phyloP scores from a whole-genome alignment of 1,284 basidiomycete genomes.

The Cronartium ribicola region DNA sequence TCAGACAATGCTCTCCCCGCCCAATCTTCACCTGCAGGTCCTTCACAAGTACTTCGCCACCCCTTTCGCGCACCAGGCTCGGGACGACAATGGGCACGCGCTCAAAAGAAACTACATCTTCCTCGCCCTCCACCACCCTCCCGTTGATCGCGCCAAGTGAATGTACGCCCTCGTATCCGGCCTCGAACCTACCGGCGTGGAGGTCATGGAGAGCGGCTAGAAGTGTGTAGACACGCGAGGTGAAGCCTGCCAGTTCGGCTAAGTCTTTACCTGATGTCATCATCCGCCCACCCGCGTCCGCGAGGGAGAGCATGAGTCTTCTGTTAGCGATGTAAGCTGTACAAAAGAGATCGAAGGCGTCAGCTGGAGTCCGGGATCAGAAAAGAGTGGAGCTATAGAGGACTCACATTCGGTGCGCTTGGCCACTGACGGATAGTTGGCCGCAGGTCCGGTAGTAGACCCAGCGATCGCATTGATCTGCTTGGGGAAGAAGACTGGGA shows the following conservation, averaged over 20 bases:
- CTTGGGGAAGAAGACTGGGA: conserved; percentile 64
- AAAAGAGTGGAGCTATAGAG: neutral
- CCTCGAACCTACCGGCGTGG: conserved; percentile 49
- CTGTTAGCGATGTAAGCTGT: conserved; percentile 79
- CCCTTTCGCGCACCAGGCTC: conserved; percentile 57
- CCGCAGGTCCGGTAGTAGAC: conserved; percentile 5
- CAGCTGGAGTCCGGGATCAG: neutral
- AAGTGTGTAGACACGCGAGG: conserved; percentile 80
- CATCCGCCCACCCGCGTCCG: conserved; percentile 76
- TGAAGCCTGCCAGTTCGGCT: conserved; percentile 86
- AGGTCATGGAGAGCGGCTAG: conserved; percentile 78
- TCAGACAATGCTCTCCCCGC: conserved; percentile 82
- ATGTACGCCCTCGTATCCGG: conserved; percentile 46
- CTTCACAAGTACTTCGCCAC: conserved; percentile 64
- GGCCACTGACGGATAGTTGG: conserved; percentile 18
- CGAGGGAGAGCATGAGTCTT: conserved; percentile 82
- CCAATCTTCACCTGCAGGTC: conserved; percentile 68
- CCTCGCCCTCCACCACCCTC: conserved; percentile 49
- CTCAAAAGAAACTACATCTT: conserved; percentile 59
- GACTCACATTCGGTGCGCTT: conserved; percentile 41
- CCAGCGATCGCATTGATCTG: conserved; percentile 32
- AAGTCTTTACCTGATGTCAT: conserved; percentile 64
- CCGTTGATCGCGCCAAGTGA: conserved; percentile 55
- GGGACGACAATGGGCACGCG: conserved; percentile 73
- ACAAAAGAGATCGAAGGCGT: neutral